Evolutionary conservation across 257 asterid genomes (phyloP), one percentile per base, ranked within the genome.

Genomic region (Primulina huaijiensis): DNA sequence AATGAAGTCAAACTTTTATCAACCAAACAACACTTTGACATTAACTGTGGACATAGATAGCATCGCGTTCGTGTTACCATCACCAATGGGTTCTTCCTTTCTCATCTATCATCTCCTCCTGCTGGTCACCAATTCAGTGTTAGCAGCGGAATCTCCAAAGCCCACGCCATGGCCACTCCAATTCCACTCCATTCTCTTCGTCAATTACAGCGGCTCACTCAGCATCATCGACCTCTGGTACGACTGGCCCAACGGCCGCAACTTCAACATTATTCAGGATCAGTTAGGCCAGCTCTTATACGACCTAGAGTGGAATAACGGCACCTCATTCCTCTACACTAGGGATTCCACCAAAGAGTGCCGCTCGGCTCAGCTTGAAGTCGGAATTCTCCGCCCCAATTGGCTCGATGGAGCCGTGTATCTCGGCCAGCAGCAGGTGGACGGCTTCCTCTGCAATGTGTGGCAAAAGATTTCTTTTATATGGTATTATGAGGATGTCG

Each of bases 221-320:
- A 75, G 89, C 75, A 63, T 81, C 6, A 86, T 89, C 62, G 92
- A 92, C 77, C 85, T 92, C 35, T 89, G 97, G 93, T 89, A 92
- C 82, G 97, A 91, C 64, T 91, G 96, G 92, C 79, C 96, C 52
- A 91, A 91, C 75, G 90, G 95, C 64, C 89, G 96, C 61, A 89
- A 91, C 83, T 83, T 86, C 81, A 90, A 89, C 86, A 87, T 89
- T 71, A 40, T 89, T 21, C 93, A 84, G 64, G 66, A 82, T 82
- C 96, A 89, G 85, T 85, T 89, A 37, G 90, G 83, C 14, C 64
- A 73, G 60, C 72, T 73, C 14, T 8, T 79, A 31, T 91, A 91
- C 78, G 93, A 55, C 60, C 71, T 83, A 25, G 95, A 91, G 75
- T 89, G 97, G 96, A 82, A 80, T 43, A 91, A 91, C 56, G 95